Evolutionary conservation across 1,139 yeast species (phyloP), one percentile per base, ranked within the genome.

Genomic region (Torulaspora pretoriensis): DNA sequence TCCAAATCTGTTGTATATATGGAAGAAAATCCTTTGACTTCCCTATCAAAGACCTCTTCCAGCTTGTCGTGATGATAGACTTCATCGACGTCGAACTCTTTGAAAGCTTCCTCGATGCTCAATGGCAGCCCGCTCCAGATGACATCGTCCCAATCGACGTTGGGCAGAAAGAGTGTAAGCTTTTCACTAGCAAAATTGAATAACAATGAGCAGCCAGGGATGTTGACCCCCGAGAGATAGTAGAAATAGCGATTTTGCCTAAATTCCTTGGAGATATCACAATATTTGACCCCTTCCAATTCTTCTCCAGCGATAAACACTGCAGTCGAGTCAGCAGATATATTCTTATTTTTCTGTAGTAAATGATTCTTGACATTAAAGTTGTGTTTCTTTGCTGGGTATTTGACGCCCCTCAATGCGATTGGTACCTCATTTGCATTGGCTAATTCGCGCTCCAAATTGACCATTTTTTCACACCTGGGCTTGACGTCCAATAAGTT

Each of bases 81-180:
- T 34, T 78, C 82, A 64, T 92, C 97, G 28, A 87, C 90, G 55
- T 90, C 96, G 57, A 69, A 92, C 50, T 71, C 73, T 14, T 68
- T 62, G 39, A 65, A 48, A 0, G 97, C 96, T 17, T 83, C 80
- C 42, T 82, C 80, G n/a, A 73, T 57, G 32, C 78, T 70, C 43
- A 87, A 53, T 1, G 98, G 97, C 67, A 83, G 63, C 0, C 98
- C 98, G 46, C 94, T 82, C 97, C 98, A 92, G 90, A 92, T 85
- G 39, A 92, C 86, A 61, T 87, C 96, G 38, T 92, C 97, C 42
- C 77, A 69, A 61, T 89, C 96, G 39, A 90, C 73, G 47, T 84
- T 77, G 2, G 97, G 97, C 43, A 92, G 71, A 60, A 84, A 90
- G 37, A 90, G 69, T 0, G 81, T 78, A 53, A 88, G 72, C 45